phyloP scores from a whole-genome alignment of 495 filamentous ascomycete genomes.

The Penicillium bovifimosum region DNA sequence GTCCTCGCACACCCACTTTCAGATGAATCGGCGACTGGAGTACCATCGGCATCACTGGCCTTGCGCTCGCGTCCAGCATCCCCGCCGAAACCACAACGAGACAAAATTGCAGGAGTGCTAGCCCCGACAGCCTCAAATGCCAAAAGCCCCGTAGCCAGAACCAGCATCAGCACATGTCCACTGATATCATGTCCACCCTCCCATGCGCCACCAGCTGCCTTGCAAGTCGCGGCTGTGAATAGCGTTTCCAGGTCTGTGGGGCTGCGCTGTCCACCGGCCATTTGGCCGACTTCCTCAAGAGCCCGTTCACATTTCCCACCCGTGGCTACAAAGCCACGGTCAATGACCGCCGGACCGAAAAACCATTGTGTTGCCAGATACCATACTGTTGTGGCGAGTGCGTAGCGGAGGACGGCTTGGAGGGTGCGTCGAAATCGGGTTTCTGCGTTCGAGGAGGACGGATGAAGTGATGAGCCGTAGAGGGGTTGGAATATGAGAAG shows the following conservation, averaged over 20 bases:
- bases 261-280: slow-evolving; percentile 13
- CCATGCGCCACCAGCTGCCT: slow-evolving; percentile 75
- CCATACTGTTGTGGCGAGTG: slow-evolving; percentile 68
- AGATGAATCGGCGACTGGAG: background rate
- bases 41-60: slow-evolving; percentile 19
- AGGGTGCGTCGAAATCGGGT: slow-evolving; percentile 25
- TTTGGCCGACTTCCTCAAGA: slow-evolving; percentile 21
- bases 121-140: slow-evolving; percentile 72
- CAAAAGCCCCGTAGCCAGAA: slow-evolving; percentile 72
- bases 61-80: slow-evolving; percentile 48
- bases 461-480: slow-evolving; percentile 18
- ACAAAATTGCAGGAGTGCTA: slow-evolving; percentile 38
- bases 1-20: slow-evolving; percentile 30
- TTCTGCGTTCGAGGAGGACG: slow-evolving; percentile 18
- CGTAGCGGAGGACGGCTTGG: slow-evolving; percentile 60
- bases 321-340: slow-evolving; percentile 73
- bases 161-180: slow-evolving; percentile 91
- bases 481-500: slow-evolving; percentile 57
- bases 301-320: slow-evolving; percentile 69
- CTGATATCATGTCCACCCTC: slow-evolving; percentile 87
- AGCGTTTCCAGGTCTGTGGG: slow-evolving; percentile 41
- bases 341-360: slow-evolving; percentile 85
- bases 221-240: slow-evolving; percentile 75
- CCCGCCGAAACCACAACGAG: background rate
- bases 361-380: slow-evolving; percentile 88